Percentiles rank a stretch among this genome's conserved stretches.
Conservation (phyloP, 371 early-diverging fungal genomes). For the Rhizopus delemar region DNA sequence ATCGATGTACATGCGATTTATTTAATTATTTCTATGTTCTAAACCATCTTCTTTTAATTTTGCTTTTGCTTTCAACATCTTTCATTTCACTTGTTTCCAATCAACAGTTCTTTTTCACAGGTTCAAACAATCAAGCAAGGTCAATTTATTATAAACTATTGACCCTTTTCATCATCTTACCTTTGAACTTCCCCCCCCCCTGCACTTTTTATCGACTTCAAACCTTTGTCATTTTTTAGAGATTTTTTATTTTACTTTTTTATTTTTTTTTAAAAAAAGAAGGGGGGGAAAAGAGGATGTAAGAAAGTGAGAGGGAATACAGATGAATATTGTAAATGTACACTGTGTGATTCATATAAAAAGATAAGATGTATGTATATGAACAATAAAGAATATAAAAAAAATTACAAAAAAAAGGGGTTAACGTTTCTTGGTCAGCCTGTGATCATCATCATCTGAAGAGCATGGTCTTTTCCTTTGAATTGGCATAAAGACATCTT, state of each 20-base stretch:
- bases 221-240: background rate
- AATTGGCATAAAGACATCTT: conserved; percentile 15
- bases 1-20: no score
- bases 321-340: background rate
- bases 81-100: no score
- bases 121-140: no score
- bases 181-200: no score
- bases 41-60: no score
- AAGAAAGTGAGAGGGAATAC: background rate
- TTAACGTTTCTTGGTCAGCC: conserved; percentile 2
- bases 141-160: no score
- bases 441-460: background rate
- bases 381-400: conserved; percentile 1
- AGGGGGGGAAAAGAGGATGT: background rate
- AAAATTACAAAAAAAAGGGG: background rate
- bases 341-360: background rate
- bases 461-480: conserved; percentile 15
- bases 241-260: background rate
- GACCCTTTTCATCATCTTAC: no score
- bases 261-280: background rate
- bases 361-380: background rate
- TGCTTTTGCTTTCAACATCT: no score
- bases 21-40: no score
- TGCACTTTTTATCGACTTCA: no score
- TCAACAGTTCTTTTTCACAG: no score